Conservation (phyloP, 768 basidiomycete genomes). For the Tephrocybe sp. region DNA sequence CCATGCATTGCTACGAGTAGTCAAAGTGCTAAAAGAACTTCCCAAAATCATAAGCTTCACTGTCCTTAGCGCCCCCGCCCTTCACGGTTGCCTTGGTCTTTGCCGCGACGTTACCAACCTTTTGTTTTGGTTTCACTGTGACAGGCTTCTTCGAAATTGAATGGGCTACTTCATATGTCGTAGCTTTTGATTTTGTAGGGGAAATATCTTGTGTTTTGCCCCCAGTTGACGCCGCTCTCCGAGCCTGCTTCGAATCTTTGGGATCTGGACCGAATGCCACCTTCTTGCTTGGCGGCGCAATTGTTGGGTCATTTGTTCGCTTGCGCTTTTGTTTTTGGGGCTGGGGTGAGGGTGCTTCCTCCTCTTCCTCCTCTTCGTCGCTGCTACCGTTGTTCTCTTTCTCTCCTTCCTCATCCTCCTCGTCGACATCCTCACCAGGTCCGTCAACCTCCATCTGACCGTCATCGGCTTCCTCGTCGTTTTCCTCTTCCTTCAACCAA, state of each 20-base stretch:
- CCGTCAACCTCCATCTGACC: constrained; percentile 34
- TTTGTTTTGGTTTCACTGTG: constrained; percentile 21
- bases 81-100: constrained; percentile 20
- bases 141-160: constrained; percentile 18
- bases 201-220: constrained; percentile 13
- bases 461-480: constrained; percentile 35
- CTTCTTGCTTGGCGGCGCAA: constrained; percentile 44
- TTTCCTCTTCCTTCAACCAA: constrained; percentile 31
- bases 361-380: constrained; percentile 43
- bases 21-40: constrained; percentile 40
- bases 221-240: constrained; percentile 12
- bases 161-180: constrained; percentile 24
- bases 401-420: constrained; percentile 38
- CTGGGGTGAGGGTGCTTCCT: constrained; percentile 26
- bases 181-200: constrained; percentile 22
- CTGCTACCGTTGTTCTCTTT: constrained; percentile 32
- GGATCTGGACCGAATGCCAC: constrained; percentile 48
- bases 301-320: constrained; percentile 28
- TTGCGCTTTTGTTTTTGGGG: constrained; percentile 50
- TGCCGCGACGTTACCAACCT: constrained; percentile 30
- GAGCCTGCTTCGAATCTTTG: constrained; percentile 21
- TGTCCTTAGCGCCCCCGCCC: constrained; percentile 23
- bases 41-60: constrained; percentile 52
- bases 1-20: too few relatives aligned
- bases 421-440: constrained; percentile 19